A percentile compares a stretch with the other conserved stretches of the same genome.
Evolutionary conservation across 2,329 filamentous ascomycete species (phyloP).

Genomic region (Aspergillus transmontanensis): DNA sequence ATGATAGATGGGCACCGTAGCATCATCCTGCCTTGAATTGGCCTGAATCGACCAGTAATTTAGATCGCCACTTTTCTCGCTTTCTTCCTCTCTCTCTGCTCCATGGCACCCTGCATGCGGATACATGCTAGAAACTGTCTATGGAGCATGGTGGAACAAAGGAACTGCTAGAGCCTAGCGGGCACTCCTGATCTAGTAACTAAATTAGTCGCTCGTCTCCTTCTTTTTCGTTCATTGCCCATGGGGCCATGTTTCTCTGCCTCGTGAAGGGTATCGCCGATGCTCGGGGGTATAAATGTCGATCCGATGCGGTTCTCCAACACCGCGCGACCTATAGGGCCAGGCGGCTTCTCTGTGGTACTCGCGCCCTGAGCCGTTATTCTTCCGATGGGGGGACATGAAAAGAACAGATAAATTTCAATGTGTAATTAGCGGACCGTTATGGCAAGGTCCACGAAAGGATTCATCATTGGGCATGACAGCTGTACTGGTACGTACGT

Average conservation of each 20-base stretch:
- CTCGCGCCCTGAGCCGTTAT: not conserved
- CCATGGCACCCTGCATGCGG: not conserved
- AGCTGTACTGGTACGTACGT: not conserved
- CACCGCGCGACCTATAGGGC: not conserved
- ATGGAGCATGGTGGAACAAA: constrained; percentile 3
- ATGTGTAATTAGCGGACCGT: not conserved
- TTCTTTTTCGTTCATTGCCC: not conserved
- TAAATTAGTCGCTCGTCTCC: not conserved
- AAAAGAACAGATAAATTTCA: not conserved
- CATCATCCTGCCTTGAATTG: constrained; percentile 3
- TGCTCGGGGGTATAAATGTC: not conserved
- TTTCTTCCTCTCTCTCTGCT: not conserved
- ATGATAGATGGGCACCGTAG: not conserved
- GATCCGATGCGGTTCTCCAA: not conserved
- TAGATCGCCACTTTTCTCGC: not conserved
- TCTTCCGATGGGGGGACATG: not conserved
- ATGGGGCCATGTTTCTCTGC: not conserved
- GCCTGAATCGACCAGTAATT: not conserved
- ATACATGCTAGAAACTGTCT: constrained; percentile 1
- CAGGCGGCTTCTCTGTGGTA: not conserved
- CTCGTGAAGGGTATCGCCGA: constrained; percentile 1
- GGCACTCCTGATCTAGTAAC: not conserved
- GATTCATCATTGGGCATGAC: not conserved
- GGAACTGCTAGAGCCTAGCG: not conserved
- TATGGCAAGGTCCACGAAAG: not conserved